Percentiles rank a stretch among this genome's conserved stretches.
Conservation (phyloP, 2,329 filamentous ascomycete species). For the Talaromyces sp. region DNA sequence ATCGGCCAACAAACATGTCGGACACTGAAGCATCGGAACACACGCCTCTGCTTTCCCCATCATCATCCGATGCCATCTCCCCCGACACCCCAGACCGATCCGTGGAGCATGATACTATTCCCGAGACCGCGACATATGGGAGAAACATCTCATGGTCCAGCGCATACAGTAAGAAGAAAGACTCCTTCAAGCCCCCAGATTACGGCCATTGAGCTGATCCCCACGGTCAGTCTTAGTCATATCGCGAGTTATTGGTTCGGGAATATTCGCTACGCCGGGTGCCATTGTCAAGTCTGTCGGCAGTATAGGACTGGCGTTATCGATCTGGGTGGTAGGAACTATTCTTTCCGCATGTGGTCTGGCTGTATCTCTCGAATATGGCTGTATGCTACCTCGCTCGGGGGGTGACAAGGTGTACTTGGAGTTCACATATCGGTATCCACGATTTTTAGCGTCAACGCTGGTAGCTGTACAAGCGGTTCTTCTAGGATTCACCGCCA, state of each 20-base stretch:
- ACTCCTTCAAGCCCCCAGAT: too few relatives aligned
- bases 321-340: conserved; percentile 62
- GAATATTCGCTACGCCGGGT: conserved; percentile 69
- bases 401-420: conserved; percentile 69
- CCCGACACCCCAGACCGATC: conserved; percentile 22
- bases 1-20: not conserved
- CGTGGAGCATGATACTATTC: conserved; percentile 58
- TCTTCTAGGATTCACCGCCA: conserved; percentile 64
- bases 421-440: conserved; percentile 63
- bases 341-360: conserved; percentile 60
- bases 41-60: conserved; percentile 8
- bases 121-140: conserved; percentile 56
- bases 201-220: too few relatives aligned
- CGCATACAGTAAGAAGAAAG: conserved; percentile 47
- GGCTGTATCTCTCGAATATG: conserved; percentile 63
- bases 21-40: conserved; percentile 5
- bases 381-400: conserved; percentile 66
- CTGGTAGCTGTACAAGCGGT: conserved; percentile 63
- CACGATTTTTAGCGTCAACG: conserved; percentile 62
- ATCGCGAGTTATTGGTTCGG: conserved; percentile 65
- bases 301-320: conserved; percentile 60
- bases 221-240: conserved; percentile 49
- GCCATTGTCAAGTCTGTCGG: conserved; percentile 64
- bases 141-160: conserved; percentile 61
- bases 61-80: conserved; percentile 5